Percentiles rank a stretch among this genome's conserved stretches.
phyloP scores from a whole-genome alignment of 192 early-diverging fungal genomes.

The Umbelopsis vinacea region DNA sequence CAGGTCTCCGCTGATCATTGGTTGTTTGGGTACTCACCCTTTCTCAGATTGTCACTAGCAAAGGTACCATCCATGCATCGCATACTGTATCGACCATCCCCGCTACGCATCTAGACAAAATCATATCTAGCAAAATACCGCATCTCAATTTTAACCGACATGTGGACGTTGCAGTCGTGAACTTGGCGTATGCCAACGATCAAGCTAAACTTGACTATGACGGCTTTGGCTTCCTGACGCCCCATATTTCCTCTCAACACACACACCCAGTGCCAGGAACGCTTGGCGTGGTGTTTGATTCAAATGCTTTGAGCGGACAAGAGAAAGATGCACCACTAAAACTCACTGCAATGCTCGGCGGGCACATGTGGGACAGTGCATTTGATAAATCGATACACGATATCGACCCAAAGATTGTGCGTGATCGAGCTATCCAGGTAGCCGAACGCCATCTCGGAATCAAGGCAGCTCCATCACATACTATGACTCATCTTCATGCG shows the following conservation, averaged over 20 bases:
- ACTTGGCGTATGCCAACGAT: constrained; percentile 65
- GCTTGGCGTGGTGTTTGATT: constrained; percentile 90
- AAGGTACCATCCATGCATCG: constrained; percentile 45
- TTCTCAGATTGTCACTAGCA: constrained; percentile 37
- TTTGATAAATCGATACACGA: constrained; percentile 45
- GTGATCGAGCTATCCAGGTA: constrained; percentile 56
- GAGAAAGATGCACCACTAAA: constrained; percentile 51
- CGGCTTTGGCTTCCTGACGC: constrained; percentile 93
- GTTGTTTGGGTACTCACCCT: not conserved
- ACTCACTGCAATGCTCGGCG: constrained; percentile 93
- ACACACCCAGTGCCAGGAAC: constrained; percentile 41
- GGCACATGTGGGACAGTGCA: constrained; percentile 66
- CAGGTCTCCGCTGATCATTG: not conserved
- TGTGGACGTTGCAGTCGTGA: constrained; percentile 85
- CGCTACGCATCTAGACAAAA: constrained; percentile 46
- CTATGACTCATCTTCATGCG: constrained; percentile 59
- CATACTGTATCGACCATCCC: constrained; percentile 78
- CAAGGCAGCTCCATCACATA: constrained; percentile 45
- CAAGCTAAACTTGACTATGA: constrained; percentile 52
- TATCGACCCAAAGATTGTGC: constrained; percentile 35
- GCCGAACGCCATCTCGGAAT: constrained; percentile 68
- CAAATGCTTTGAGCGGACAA: constrained; percentile 73
- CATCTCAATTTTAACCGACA: constrained; percentile 66
- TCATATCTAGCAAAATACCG: constrained; percentile 48
- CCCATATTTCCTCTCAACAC: constrained; percentile 49